Conservation (phyloP, 23 red algal genomes). For the Gracilariopsis chorda region DNA sequence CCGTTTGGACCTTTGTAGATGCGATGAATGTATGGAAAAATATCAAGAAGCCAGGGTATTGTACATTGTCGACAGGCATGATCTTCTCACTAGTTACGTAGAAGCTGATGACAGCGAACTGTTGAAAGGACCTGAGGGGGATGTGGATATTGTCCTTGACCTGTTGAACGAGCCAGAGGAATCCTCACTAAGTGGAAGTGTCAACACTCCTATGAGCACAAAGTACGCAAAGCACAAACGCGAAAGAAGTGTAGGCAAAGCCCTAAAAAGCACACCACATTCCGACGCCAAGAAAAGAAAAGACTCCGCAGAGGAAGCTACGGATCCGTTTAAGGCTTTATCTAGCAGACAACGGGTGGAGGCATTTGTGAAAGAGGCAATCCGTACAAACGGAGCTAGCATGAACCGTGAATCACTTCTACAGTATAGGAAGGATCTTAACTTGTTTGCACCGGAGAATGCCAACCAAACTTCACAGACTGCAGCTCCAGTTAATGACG, state of each 20-base stretch:
- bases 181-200: background rate
- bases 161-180: background rate
- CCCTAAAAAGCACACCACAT: background rate
- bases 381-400: conserved; percentile 34
- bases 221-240: background rate
- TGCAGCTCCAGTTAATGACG: no score
- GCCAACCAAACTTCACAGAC: no score
- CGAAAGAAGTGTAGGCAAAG: background rate
- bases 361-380: conserved; percentile 16
- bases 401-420: conserved; percentile 34
- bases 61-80: conserved; percentile 29
- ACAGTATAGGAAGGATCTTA: conserved; percentile 7
- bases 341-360: background rate
- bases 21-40: background rate
- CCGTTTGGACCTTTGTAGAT: conserved; percentile 34
- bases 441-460: no score
- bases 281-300: background rate
- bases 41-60: background rate
- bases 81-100: background rate
- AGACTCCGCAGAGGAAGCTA: no score
- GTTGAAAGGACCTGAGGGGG: background rate
- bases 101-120: background rate
- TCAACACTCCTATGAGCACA: background rate
- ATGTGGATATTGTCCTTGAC: conserved; percentile 4
- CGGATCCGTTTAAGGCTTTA: background rate